Evolutionary conservation across 179 eudicot species (phyloP).

Genomic region (Patellifolia procumbens): DNA sequence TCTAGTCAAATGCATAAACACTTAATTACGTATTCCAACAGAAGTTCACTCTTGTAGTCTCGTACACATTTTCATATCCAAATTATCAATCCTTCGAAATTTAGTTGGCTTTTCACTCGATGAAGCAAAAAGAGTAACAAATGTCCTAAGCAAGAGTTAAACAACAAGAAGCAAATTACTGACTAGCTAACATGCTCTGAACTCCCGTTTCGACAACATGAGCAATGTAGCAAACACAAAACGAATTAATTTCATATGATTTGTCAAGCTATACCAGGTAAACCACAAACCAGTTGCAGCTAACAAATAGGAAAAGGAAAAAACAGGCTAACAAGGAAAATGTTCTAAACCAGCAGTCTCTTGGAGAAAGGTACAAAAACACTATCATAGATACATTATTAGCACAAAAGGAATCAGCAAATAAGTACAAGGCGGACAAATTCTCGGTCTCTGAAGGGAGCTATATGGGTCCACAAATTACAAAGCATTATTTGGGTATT

Average conservation of each 20-base stretch:
- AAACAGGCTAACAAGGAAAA: neutral
- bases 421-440: neutral
- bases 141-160: neutral
- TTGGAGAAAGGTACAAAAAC: neutral
- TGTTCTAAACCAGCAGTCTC: neutral
- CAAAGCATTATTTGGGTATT: neutral
- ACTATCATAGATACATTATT: neutral
- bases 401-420: neutral
- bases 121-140: neutral
- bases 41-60: neutral
- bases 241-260: neutral
- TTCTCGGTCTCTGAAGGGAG: neutral
- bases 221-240: neutral
- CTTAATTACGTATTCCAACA: no score
- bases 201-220: neutral
- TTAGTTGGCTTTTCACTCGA: neutral
- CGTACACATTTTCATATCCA: neutral
- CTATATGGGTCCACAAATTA: neutral
- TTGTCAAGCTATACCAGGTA: neutral
- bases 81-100: neutral
- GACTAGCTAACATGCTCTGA: neutral
- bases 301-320: neutral
- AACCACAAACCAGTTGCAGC: neutral
- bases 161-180: neutral
- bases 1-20: neutral